Percentiles rank a stretch among this genome's conserved stretches.
Evolutionary conservation across 1,284 basidiomycete species (phyloP).

Genomic region (Ustilago lituana): DNA sequence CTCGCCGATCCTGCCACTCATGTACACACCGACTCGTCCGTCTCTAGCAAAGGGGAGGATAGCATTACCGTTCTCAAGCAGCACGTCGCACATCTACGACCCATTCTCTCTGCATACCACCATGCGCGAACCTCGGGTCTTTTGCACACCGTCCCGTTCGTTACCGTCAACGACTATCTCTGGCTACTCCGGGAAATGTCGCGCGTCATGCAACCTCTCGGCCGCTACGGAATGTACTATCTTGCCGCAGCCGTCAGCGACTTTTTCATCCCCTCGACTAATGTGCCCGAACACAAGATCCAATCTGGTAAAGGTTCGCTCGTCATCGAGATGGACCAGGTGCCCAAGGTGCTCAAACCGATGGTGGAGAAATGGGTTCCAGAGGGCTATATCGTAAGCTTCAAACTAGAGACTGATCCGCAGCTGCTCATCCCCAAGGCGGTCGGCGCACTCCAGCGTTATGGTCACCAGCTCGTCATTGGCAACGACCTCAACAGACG

Average conservation of each 20-base stretch:
- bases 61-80: conserved; percentile 76
- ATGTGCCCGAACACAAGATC: conserved; percentile 95
- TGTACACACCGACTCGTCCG: conserved; percentile 19
- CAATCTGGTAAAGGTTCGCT: conserved; percentile 88
- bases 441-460: conserved; percentile 83
- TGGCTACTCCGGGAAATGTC: conserved; percentile 87
- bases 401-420: conserved; percentile 97
- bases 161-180: conserved; percentile 95
- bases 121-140: conserved; percentile 77
- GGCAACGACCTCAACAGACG: conserved; percentile 90
- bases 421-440: conserved; percentile 89
- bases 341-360: conserved; percentile 92
- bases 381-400: conserved; percentile 91
- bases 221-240: conserved; percentile 86
- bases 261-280: conserved; percentile 91
- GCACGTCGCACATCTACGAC: conserved; percentile 75
- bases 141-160: conserved; percentile 86
- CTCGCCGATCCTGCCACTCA: conserved; percentile 73
- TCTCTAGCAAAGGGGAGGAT: conserved; percentile 22
- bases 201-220: conserved; percentile 72
- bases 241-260: conserved; percentile 97
- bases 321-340: conserved; percentile 96
- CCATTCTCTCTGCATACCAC: conserved; percentile 84
- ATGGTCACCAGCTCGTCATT: conserved; percentile 96
- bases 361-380: conserved; percentile 93